phyloP scores from a whole-genome alignment of 306 rosid genomes.

The Acacia confusa region DNA sequence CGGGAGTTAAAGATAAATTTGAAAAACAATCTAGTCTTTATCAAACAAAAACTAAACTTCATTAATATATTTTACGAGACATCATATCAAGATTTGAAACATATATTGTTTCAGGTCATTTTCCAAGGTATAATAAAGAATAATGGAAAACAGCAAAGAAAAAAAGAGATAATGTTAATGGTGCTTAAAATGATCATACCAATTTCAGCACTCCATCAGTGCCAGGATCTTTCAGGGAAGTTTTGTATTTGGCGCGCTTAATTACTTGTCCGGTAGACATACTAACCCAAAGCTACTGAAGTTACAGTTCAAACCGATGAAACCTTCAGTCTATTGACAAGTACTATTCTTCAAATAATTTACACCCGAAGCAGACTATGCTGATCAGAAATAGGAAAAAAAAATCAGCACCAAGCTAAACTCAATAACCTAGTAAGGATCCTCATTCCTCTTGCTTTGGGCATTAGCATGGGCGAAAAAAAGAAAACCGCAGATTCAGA shows the following conservation, averaged over 20 bases:
- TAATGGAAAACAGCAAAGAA: background rate
- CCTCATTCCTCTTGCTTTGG: background rate
- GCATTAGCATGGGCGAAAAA: background rate
- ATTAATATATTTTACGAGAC: background rate
- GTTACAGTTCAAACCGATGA: slow-evolving; percentile 13
- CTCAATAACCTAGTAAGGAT: background rate
- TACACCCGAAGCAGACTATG: background rate
- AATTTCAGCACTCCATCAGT: slow-evolving; percentile 75
- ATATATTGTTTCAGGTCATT: background rate
- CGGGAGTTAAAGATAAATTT: background rate
- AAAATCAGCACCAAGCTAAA: slow-evolving; percentile 14
- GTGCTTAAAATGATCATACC: slow-evolving; percentile 42
- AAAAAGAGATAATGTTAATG: background rate
- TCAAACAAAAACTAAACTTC: background rate
- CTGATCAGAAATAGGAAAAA: background rate
- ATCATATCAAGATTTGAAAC: background rate
- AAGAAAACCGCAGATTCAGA: background rate
- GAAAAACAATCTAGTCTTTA: background rate
- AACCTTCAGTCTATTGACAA: background rate
- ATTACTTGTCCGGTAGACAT: slow-evolving; percentile 66
- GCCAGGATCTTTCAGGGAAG: slow-evolving; percentile 73
- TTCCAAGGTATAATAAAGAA: background rate
- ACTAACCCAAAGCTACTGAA: slow-evolving; percentile 8
- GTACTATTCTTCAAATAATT: background rate
- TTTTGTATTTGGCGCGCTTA: slow-evolving; percentile 82